phyloP scores from a whole-genome alignment of 1,284 basidiomycete species.

The Gymnopus androsaceus region DNA sequence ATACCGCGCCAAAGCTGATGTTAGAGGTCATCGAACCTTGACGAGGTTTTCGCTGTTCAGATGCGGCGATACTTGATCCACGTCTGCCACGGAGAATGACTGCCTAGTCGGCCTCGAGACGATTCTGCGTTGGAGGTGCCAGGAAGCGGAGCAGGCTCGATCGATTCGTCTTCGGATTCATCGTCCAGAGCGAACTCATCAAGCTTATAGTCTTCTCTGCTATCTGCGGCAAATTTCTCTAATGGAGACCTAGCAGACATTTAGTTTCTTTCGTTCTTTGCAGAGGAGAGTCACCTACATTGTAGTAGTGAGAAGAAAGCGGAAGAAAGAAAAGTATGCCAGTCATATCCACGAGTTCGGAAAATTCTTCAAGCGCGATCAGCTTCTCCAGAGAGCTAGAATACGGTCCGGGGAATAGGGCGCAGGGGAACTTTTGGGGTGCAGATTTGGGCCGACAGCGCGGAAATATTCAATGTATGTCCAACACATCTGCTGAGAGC shows the following conservation, averaged over 20 bases:
- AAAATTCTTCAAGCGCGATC: too few species aligned
- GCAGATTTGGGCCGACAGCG: too few species aligned
- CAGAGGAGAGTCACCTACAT: too few species aligned
- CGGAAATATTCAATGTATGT: too few species aligned
- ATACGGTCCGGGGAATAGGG: too few species aligned
- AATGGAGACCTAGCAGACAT: neutral
- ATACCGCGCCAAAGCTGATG: too few species aligned
- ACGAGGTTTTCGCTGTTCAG: slow-evolving; percentile 1
- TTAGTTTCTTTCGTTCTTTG: neutral
- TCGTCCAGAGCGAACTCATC: slow-evolving; percentile 14
- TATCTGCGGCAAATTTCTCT: neutral
- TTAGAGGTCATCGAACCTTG: slow-evolving; percentile 7
- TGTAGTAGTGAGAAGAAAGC: neutral
- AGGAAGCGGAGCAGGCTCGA: neutral
- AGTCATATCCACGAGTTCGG: too few species aligned
- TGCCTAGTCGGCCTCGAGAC: neutral
- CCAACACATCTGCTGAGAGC: too few species aligned
- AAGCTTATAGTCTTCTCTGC: slow-evolving; percentile 3
- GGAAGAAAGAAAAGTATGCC: too few species aligned
- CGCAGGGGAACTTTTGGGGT: too few species aligned
- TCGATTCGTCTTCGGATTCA: slow-evolving; percentile 10
- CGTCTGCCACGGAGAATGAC: slow-evolving; percentile 7
- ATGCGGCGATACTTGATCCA: slow-evolving; percentile 6
- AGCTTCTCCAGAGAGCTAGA: too few species aligned
- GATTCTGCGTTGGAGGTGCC: neutral